A percentile compares a stretch with the other conserved stretches of the same genome.
Conservation (phyloP, 345 rosid genomes). For the Citrus trifoliata region DNA sequence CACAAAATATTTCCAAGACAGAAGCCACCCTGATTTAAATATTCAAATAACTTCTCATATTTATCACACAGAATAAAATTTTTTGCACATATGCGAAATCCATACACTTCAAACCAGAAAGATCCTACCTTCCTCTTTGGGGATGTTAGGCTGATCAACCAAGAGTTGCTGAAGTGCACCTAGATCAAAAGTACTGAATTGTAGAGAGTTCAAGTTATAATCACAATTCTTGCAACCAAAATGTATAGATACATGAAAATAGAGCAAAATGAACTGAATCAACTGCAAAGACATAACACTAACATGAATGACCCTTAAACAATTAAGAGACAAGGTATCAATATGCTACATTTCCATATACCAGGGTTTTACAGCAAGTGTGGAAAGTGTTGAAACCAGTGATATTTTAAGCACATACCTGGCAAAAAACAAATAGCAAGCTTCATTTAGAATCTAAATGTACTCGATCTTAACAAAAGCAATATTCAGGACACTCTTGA, state of each 20-base stretch:
- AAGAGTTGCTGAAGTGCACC: constrained; percentile 58
- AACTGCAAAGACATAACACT: not conserved
- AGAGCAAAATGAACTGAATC: not conserved
- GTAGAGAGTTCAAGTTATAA: constrained; percentile 1
- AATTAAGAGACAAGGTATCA: not conserved
- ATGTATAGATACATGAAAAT: constrained; percentile 1
- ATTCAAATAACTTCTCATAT: not conserved
- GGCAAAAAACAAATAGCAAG: constrained; percentile 2
- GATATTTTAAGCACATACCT: constrained; percentile 72
- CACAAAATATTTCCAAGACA: not conserved
- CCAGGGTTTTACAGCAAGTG: constrained; percentile 59
- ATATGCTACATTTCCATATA: constrained; percentile 19
- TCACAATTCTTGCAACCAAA: not conserved
- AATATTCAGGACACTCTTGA: not conserved
- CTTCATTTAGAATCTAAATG: not conserved
- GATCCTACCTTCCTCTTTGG: constrained; percentile 62
- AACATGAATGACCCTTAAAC: not conserved
- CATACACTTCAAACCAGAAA: not conserved
- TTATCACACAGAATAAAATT: not conserved
- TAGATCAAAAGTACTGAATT: constrained; percentile 58
- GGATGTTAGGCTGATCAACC: constrained; percentile 82
- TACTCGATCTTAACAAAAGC: not conserved
- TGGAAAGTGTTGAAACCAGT: constrained; percentile 63
- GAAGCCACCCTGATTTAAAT: not conserved
- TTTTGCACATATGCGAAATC: not conserved